A percentile compares a stretch with the other conserved stretches of the same genome.
Evolutionary conservation across 2,329 filamentous ascomycete genomes (phyloP).

Genomic region (Aspergillus chevalieri): DNA sequence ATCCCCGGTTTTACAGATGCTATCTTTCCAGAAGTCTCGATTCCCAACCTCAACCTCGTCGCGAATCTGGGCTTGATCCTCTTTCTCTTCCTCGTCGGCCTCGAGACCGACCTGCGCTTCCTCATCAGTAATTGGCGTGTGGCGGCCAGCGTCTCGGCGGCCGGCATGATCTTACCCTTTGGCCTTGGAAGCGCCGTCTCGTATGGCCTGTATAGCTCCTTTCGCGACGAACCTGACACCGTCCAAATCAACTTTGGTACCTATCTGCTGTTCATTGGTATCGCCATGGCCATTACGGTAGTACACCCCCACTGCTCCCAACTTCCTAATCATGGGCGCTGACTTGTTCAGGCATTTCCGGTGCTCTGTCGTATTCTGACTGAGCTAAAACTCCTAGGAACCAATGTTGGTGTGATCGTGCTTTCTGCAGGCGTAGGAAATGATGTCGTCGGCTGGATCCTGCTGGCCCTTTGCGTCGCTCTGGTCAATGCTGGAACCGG

Average conservation of each 20-base stretch:
- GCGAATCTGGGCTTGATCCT: conserved; percentile 79
- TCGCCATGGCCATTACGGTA: conserved; percentile 79
- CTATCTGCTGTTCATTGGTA: conserved; percentile 76
- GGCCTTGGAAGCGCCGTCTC: conserved; percentile 74
- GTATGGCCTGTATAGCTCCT: conserved; percentile 72
- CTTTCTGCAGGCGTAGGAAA: conserved; percentile 89
- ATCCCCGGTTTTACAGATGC: conserved; percentile 69
- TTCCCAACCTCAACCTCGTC: conserved; percentile 68
- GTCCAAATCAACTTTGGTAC: conserved; percentile 56
- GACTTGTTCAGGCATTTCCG: conserved; percentile 54
- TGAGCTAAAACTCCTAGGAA: conserved; percentile 77
- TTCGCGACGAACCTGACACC: conserved; percentile 52
- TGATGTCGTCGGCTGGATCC: conserved; percentile 84
- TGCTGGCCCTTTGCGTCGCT: conserved; percentile 87
- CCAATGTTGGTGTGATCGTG: conserved; percentile 79
- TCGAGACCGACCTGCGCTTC: conserved; percentile 78
- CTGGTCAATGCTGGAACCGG: conserved; percentile 83
- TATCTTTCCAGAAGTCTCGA: conserved; percentile 71
- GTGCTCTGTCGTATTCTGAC: conserved; percentile 91
- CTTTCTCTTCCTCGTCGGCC: conserved; percentile 79
- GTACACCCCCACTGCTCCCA: too few relatives aligned
- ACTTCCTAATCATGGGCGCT: too few relatives aligned
- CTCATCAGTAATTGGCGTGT: conserved; percentile 74
- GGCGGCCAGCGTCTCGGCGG: conserved; percentile 68
- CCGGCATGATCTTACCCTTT: conserved; percentile 78